Evolutionary conservation across 805 yeast genomes (phyloP).

Genomic region (Debaryomyces maramus): DNA sequence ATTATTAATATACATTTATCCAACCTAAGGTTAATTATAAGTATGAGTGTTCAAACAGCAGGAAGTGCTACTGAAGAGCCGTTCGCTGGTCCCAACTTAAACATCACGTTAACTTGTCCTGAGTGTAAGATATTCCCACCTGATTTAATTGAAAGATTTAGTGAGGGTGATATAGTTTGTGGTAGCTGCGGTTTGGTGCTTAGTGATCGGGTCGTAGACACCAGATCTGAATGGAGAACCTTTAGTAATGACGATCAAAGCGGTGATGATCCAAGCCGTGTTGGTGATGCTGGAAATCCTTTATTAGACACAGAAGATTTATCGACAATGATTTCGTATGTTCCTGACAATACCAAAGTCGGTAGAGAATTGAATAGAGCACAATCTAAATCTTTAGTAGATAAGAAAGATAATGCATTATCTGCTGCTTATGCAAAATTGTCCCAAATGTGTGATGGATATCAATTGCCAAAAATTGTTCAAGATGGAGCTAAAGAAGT

Average conservation of each 20-base stretch:
- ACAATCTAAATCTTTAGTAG: constrained; percentile 81
- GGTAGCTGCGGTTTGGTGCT: constrained; percentile 94
- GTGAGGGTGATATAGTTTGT: constrained; percentile 98
- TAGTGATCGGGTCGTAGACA: constrained; percentile 89
- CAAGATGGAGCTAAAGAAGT: constrained; percentile 98
- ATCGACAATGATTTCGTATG: constrained; percentile 87
- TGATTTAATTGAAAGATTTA: constrained; percentile 87
- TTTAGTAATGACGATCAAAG: constrained; percentile 97
- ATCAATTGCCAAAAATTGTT: constrained; percentile 89
- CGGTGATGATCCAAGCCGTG: constrained; percentile 98
- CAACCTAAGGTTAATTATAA: no score
- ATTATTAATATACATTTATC: background rate
- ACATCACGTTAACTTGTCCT: constrained; percentile 88
- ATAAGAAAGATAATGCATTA: constrained; percentile 82
- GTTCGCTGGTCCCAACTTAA: constrained; percentile 73
- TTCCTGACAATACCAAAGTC: constrained; percentile 77
- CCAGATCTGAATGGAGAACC: constrained; percentile 98
- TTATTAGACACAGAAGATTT: constrained; percentile 87
- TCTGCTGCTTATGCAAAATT: constrained; percentile 88
- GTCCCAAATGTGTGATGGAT: constrained; percentile 96
- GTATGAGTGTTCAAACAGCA: constrained; percentile 9
- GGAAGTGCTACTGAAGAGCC: constrained; percentile 24
- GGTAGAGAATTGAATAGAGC: constrained; percentile 92
- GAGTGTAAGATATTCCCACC: constrained; percentile 97
- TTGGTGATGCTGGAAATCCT: constrained; percentile 96